phyloP scores from a whole-genome alignment of 768 basidiomycete species.

The Strobilomyces confusus region DNA sequence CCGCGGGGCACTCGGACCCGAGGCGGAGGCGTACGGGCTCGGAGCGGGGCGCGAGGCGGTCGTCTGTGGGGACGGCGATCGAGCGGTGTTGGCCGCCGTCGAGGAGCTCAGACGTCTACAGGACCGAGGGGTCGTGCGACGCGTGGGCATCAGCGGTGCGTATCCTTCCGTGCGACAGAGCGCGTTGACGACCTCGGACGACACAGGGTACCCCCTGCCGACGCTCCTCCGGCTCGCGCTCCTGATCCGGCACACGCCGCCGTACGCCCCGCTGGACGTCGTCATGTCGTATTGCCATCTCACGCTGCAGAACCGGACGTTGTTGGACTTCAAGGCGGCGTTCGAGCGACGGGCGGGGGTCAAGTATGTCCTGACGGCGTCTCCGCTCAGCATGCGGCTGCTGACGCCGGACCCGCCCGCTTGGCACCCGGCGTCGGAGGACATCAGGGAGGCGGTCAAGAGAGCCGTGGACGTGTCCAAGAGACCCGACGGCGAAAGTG shows the following conservation, averaged over 20 bases:
- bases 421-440: conserved; percentile 76
- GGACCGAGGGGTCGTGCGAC: conserved; percentile 64
- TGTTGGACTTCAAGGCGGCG: conserved; percentile 50
- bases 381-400: conserved; percentile 83
- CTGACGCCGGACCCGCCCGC: conserved; percentile 52
- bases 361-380: conserved; percentile 67
- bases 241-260: conserved; percentile 61
- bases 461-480: conserved; percentile 32
- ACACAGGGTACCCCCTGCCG: conserved; percentile 79
- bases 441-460: conserved; percentile 41
- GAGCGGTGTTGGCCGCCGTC: conserved; percentile 63
- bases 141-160: conserved; percentile 78
- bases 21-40: conserved; percentile 64
- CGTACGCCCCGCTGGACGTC: conserved; percentile 70
- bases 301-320: conserved; percentile 66
- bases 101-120: conserved; percentile 63
- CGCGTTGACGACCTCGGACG: too few relatives aligned
- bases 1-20: conserved; percentile 46
- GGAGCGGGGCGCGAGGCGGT: conserved; percentile 50
- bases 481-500: conserved; percentile 38
- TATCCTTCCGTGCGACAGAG: conserved; percentile 34
- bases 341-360: conserved; percentile 63
- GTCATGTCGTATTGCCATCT: conserved; percentile 81
- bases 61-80: conserved; percentile 67
- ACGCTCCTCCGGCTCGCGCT: conserved; percentile 81